Base-by-base conservation (phyloP, 257 asterid species). In the Euphrasia confusa region DNA sequence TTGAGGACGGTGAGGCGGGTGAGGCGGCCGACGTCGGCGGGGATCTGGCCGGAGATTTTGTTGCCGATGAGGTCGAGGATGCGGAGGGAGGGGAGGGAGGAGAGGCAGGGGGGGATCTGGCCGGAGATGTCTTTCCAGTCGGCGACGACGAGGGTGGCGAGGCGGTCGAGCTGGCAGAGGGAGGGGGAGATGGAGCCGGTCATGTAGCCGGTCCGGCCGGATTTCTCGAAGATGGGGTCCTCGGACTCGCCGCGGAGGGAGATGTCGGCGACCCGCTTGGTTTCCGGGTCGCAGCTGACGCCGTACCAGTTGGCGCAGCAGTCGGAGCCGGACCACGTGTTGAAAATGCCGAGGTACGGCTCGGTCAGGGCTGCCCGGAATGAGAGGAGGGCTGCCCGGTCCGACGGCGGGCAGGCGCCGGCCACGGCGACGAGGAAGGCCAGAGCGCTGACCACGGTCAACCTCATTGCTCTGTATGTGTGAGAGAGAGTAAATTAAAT, bases 181-280 rank as follows among this genome's bases (percentile, higher is more conserved):
- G 95, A 30, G 35, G 85, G 75, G 52, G 97, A 86, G 65, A 91
- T 76, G 0, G 85, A 75, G 63, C 98, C 98, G 58, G 90, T 72
- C 98, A 91, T 91, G 92, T 91, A 91, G 4, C 98, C 98, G 12
- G 98, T 73, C 60, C 94, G 80, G 62, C 98, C 97, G 66, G 95
- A 77, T 37, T 82, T 88, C 26, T 81, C 90, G 74, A 88, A 83
- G 66, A 92, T 84, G 24, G 89, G 92, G 65, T 92, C 97, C 71
- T 89, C 96, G 24, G 98, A 92, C 59, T 92, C 98, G 12, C 98
- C 98, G 7, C 98, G 94, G 54, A 92, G 95, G 66, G 66, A 59
- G 32, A 92, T 78, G 81, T 88, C 98, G 53, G 89, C 78, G 58
- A 92, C 97, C 54, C 95, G 84, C 7, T 75, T 71, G 2, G 88